Base-by-base conservation (phyloP, 2,329 filamentous ascomycete species). In the Sphaceloma murrayae region DNA sequence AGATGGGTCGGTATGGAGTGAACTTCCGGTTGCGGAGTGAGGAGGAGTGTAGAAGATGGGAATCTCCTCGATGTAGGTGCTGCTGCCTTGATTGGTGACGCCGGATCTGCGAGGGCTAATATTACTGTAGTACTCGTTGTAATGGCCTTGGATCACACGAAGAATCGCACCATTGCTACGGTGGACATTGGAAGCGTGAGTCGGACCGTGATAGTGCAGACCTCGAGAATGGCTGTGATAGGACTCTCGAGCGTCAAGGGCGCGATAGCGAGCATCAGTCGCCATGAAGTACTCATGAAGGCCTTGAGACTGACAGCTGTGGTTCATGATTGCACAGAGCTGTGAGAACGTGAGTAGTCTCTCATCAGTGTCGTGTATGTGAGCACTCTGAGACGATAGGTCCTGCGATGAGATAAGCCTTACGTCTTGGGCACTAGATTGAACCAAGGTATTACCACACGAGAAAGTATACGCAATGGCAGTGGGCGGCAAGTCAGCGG, bases 11-110 rank as follows among this genome's bases (percentile, higher is more conserved):
- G 10, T 18, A 9, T 18, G 19, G 24, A n/a, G 24, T 27, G 24
- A 27, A 11, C 11, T 6, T 6, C 24, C 11, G 24, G 11, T 6
- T 11, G 24, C 11, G 24, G 24, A 11, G 24, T 27, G 24, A 27
- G 24, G 24, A 7, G 24, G 11, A 27, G 11, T 30, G 14, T 40
- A 40, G 24, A 9, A 3, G 36, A 40, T 40, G 5, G 22, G 24
- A 18, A 40, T 40, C 5, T 26, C 36, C 8, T 40, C 36, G 36
- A 40, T 11, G 9, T 22, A 22, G 9, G 36, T 29, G 6, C 27
- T 26, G 24, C 36, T 40, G 24, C 19, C 11, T 9, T 26, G 24
- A 11, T 22, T 26, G 16, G 14, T 17, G 17, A 21, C 33, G 19
- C 33, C 17, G 9, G 33, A 18, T 3, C 33, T n/a, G n/a, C n/a